Evolutionary conservation across 192 early-diverging fungal species (phyloP), one percentile per base, ranked within the genome.

Genomic region (Umbelopsis sp.): DNA sequence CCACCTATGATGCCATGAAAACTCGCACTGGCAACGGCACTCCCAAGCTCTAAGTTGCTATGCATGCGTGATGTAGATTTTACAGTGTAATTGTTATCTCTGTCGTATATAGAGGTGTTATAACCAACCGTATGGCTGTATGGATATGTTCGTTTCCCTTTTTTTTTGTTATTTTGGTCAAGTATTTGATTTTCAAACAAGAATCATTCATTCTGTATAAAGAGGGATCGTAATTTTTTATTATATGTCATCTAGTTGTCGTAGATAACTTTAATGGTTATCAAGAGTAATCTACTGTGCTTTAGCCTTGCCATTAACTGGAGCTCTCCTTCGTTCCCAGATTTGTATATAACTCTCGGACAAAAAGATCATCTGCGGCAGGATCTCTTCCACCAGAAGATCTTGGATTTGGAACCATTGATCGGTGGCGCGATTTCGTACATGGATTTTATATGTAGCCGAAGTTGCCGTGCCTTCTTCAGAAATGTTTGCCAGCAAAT

Each of bases 361-460:
- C 46, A 98, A 78, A 64, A 95, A 92, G 46, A 99, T 91, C 93
- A 97, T 95, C 66, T 98, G 95, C 7, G 97, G 91, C 80, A 93
- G 89, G 49, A 97, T 91, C 53, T 93, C 92, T 64, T 97, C 93
- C 5, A 97, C 94, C 64, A 92, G 85, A 58, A 99, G 81, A 77
- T 99, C 97, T 69, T 96, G 97, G 30, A 97, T 92, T 78, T 89
- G 91, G 76, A 93, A 95, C 97, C 97, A 99, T 74, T 96, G 91
- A 68, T 93, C 93, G 66, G 85, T 87, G 3, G 89, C 88, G 18
- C 82, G 82, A 70, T 91, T 83, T n/a, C 87, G 84, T 52, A 97
- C 80, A 77, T 96, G 92, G 0, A 93, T 87, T 48, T 95, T 89
- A 74, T 97, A 98, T n/a, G 77, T 84, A 20, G 93, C 87, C 46